phyloP scores from a whole-genome alignment of 2,329 filamentous ascomycete species.

The Cladophialophora bantiana region DNA sequence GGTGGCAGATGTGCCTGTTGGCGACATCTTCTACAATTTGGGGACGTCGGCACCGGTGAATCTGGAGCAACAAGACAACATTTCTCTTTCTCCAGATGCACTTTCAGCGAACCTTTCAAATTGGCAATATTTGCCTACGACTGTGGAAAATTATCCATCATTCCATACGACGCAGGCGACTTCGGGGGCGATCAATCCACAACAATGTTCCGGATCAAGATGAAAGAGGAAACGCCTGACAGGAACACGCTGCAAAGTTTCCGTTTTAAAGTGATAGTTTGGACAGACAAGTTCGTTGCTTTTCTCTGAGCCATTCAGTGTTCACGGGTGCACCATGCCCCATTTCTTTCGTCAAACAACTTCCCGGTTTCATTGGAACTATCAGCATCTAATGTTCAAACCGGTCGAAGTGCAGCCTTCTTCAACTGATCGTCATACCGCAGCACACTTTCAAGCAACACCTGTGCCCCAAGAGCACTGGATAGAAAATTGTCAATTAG shows the following conservation, averaged over 20 bases:
- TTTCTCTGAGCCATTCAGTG: background rate
- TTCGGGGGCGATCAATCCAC: background rate
- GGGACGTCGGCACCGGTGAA: background rate
- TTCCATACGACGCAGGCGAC: background rate
- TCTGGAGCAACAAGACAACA: background rate
- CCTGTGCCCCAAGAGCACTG: slow-evolving; percentile 31
- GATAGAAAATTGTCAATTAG: background rate
- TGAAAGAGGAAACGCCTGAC: background rate
- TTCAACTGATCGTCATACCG: slow-evolving; percentile 54
- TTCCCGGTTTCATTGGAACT: background rate
- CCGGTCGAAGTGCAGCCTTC: background rate
- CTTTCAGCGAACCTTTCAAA: background rate
- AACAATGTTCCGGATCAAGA: slow-evolving; percentile 1
- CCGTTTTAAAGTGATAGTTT: background rate
- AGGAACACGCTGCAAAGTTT: background rate
- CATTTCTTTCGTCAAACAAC: background rate
- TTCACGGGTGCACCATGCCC: background rate
- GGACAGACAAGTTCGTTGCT: background rate
- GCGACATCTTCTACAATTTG: background rate
- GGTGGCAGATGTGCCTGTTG: background rate
- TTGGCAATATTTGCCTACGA: background rate
- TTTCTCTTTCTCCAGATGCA: background rate
- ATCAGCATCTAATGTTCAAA: background rate
- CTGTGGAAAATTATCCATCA: background rate
- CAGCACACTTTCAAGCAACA: slow-evolving; percentile 41